Evolutionary conservation across 225 moss, liverwort and hornwort species (phyloP).

Genomic region (Rhytidiadelphus loreus): DNA sequence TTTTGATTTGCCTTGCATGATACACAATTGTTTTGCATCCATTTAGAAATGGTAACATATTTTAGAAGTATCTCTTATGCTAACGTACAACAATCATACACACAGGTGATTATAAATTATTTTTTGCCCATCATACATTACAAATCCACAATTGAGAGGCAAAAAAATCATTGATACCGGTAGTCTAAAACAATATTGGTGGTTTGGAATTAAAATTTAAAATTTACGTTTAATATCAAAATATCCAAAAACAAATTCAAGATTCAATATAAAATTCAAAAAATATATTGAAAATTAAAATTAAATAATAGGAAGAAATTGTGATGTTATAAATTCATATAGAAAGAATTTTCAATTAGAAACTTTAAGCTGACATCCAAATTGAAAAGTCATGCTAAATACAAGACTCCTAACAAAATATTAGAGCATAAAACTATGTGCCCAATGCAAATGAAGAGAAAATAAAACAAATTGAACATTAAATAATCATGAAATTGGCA

Average conservation of each 20-base stretch:
- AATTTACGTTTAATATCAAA: too few species aligned
- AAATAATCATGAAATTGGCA: neutral
- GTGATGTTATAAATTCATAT: too few species aligned
- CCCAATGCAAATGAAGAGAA: neutral
- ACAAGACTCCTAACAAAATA: neutral
- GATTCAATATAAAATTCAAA: neutral
- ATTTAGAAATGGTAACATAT: neutral
- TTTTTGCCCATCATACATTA: neutral
- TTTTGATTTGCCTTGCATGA: too few species aligned
- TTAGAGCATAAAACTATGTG: accelerated
- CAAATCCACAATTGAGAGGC: too few species aligned
- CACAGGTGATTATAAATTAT: neutral
- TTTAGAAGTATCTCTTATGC: too few species aligned
- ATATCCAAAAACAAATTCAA: too few species aligned
- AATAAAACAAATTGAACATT: accelerated
- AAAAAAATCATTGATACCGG: neutral
- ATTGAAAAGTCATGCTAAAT: neutral
- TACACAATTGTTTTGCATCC: neutral
- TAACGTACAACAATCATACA: neutral
- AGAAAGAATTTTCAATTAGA: neutral
- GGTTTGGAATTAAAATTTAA: neutral
- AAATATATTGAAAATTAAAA: too few species aligned
- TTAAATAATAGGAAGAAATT: too few species aligned
- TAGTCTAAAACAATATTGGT: neutral
- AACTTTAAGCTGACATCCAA: neutral